Evolutionary conservation across 148 eudicot genomes (phyloP), one percentile per base, ranked within the genome.

Genomic region (Vaccinium myrtillus): DNA sequence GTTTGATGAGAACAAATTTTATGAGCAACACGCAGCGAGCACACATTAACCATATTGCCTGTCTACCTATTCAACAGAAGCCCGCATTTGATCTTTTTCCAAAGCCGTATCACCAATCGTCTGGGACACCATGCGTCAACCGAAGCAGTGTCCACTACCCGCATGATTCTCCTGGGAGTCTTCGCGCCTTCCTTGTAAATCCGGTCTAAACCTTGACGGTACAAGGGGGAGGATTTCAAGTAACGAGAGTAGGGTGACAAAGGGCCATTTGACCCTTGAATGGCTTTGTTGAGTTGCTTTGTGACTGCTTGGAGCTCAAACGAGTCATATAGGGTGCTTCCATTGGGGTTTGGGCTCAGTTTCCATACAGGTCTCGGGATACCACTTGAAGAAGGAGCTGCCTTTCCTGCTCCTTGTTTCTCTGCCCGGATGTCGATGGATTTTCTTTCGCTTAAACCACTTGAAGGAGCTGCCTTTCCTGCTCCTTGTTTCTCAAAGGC

Each of bases 241-340:
- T 80, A 80, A 36, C 30, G 77, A 0, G 89, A 86, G 65, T 80
- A 78, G 19, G 89, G 87, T 2, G 88, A 88, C 48, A 78, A 51
- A 7, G 87, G 86, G 30, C 84, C 79, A 13, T 87, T 83, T 14
- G 89, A 77, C 39, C 81, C 89, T 2, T 78, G 86, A 21, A 90
- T 81, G 54, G 88, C 89, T 25, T 86, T 84, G 54, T 90, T 90
- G 15, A 90, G 83, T 59, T 90, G 92, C 84, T 85, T 90, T 30
- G 84, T 55, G 58, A 90, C 84, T 1, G 88, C 89, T 14, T 79
- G 87, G 82, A 90, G 90, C 59, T 90, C 88, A 4, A 25, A 88
- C 23, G 88, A 90, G 74, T 87, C 89, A 6, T 78, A 84, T 74
- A 84, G 91, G 25, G 71, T 81, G 81, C 86, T 90, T 75, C 84